Conservation (phyloP, 768 basidiomycete species). For the Xerocomus potaroensis region DNA sequence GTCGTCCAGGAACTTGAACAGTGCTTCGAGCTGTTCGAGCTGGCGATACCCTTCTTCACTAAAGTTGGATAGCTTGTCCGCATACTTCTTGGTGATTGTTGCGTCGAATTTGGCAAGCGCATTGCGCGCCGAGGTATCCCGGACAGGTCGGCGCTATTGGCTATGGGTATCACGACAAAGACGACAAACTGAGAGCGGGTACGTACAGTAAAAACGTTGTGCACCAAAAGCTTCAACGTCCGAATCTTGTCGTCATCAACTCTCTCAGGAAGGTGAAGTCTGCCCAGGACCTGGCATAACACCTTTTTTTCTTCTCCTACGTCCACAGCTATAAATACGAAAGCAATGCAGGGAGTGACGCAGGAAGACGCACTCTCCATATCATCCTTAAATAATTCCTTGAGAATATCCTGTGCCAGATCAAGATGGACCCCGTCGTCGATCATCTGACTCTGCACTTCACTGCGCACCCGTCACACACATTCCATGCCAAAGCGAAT, state of each 20-base stretch:
- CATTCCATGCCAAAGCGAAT: too few relatives aligned
- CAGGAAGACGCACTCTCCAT: constrained; percentile 46
- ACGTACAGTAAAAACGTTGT: constrained; percentile 30
- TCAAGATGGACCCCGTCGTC: constrained; percentile 51
- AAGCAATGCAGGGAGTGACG: too few relatives aligned
- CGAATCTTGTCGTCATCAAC: constrained; percentile 68
- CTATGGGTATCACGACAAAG: neutral
- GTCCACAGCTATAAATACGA: neutral
- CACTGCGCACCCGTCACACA: constrained; percentile 25
- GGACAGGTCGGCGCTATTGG: constrained; percentile 51
- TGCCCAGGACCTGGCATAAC: constrained; percentile 57
- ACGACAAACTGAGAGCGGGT: neutral
- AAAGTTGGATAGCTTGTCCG: constrained; percentile 64
- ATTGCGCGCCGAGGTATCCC: constrained; percentile 59
- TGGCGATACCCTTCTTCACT: constrained; percentile 67
- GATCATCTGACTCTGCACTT: constrained; percentile 35
- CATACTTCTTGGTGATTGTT: constrained; percentile 64
- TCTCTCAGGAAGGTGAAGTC: constrained; percentile 62
- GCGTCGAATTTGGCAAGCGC: constrained; percentile 70
- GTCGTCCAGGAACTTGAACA: constrained; percentile 71
- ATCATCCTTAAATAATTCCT: constrained; percentile 43
- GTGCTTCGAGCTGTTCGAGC: constrained; percentile 54
- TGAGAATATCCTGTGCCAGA: constrained; percentile 50
- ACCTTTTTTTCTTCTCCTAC: constrained; percentile 60
- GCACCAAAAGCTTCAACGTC: constrained; percentile 56